phyloP scores from a whole-genome alignment of 2,329 filamentous ascomycete species.

The Fusarium nygamai region DNA sequence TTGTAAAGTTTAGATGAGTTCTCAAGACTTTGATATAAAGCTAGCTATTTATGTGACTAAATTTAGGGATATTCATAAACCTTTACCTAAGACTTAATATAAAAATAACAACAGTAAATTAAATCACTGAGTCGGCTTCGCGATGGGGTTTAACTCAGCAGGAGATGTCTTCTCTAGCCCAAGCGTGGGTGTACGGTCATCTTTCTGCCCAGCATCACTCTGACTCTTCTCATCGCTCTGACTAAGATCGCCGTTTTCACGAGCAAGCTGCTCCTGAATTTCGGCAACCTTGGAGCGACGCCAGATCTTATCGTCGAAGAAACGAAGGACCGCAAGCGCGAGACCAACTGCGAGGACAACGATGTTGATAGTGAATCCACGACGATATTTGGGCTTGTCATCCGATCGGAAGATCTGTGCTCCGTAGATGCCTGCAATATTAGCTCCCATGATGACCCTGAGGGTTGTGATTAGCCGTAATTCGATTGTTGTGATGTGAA shows the following conservation, averaged over 20 bases:
- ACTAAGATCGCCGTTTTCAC: neutral
- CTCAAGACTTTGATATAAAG: accelerated
- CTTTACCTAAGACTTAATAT: accelerated
- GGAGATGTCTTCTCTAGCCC: conserved; percentile 8
- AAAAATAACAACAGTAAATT: neutral
- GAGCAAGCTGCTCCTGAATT: conserved; percentile 9
- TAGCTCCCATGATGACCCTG: conserved; percentile 68
- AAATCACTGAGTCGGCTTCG: neutral
- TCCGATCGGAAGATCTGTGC: conserved; percentile 67
- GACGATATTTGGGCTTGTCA: conserved; percentile 61
- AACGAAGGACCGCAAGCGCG: conserved; percentile 53
- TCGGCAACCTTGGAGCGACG: conserved; percentile 18
- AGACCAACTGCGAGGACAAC: conserved; percentile 57
- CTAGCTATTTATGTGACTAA: accelerated
- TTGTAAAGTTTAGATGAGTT: neutral
- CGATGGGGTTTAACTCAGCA: neutral
- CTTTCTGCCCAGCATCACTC: neutral
- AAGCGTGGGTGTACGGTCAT: neutral
- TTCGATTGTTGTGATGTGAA: neutral
- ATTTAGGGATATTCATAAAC: neutral
- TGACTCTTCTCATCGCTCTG: conserved; percentile 17
- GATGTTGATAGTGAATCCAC: conserved; percentile 59
- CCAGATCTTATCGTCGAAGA: conserved; percentile 53
- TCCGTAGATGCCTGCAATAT: conserved; percentile 69
- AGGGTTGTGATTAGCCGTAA: neutral